A percentile compares a stretch with the other conserved stretches of the same genome.
Evolutionary conservation across 2,329 filamentous ascomycete species (phyloP).

Genomic region (Penicillium sp.): DNA sequence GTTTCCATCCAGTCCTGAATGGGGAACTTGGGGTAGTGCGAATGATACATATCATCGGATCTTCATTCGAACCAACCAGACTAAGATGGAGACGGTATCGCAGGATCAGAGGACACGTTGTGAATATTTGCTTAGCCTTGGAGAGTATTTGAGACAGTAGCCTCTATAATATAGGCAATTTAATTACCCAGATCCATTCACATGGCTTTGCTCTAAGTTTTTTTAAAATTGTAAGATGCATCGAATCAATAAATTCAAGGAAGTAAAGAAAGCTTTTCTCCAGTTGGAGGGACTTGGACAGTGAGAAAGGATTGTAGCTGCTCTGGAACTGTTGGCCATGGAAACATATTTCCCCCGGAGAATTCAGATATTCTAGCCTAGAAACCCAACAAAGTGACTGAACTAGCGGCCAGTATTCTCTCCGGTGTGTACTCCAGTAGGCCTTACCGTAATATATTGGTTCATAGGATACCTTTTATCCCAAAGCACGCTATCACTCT

Average conservation of each 20-base stretch:
- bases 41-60: constrained; percentile 37
- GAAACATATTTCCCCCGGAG: too few relatives aligned
- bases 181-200: too few relatives aligned
- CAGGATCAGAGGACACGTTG: constrained; percentile 45
- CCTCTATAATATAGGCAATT: neutral
- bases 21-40: constrained; percentile 46
- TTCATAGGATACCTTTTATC: constrained; percentile 61
- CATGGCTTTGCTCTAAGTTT: too few relatives aligned
- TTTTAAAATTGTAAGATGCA: too few relatives aligned
- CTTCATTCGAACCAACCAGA: constrained; percentile 45
- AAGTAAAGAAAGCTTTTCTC: too few relatives aligned
- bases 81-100: constrained; percentile 48
- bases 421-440: constrained; percentile 61
- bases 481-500: constrained; percentile 55
- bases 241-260: too few relatives aligned
- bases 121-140: constrained; percentile 51
- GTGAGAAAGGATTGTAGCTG: too few relatives aligned
- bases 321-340: too few relatives aligned
- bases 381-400: neutral
- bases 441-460: constrained; percentile 64
- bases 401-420: constrained; percentile 57
- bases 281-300: too few relatives aligned
- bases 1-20: constrained; percentile 47
- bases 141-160: constrained; percentile 48
- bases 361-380: too few relatives aligned